Conservation (phyloP, 2,329 filamentous ascomycete genomes). For the Penicillium fuscoglaucum region DNA sequence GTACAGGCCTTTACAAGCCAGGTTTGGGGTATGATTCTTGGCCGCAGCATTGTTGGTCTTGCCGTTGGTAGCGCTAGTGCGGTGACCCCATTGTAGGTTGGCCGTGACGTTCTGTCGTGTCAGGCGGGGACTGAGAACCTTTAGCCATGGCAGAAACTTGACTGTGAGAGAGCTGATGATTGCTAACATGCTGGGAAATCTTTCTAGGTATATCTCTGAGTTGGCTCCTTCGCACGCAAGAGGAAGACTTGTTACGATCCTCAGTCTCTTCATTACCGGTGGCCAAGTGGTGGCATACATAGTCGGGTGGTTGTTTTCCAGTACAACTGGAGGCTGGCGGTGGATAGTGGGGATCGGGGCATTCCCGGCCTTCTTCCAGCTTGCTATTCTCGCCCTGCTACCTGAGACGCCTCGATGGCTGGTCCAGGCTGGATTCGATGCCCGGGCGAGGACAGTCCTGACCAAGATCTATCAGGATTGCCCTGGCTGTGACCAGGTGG, state of each 20-base stretch:
- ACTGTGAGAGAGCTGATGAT: not conserved
- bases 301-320: slow-evolving; percentile 72
- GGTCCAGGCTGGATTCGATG: slow-evolving; percentile 64
- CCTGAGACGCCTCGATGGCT: slow-evolving; percentile 90
- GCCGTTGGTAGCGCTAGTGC: slow-evolving; percentile 61
- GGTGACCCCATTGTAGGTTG: slow-evolving; percentile 68
- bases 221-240: slow-evolving; percentile 73
- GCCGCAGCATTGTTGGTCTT: slow-evolving; percentile 49
- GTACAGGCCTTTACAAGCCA: slow-evolving; percentile 43
- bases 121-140: not conserved
- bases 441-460: slow-evolving; percentile 66
- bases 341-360: slow-evolving; percentile 91
- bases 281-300: slow-evolving; percentile 89
- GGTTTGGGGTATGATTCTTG: slow-evolving; percentile 49
- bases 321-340: slow-evolving; percentile 69
- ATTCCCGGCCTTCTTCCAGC: slow-evolving; percentile 71
- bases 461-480: slow-evolving; percentile 60
- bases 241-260: slow-evolving; percentile 78
- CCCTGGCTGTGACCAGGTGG: slow-evolving; percentile 48
- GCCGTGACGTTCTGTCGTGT: not conserved
- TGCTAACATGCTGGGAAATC: not conserved
- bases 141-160: not conserved
- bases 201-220: slow-evolving; percentile 72
- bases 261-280: slow-evolving; percentile 78
- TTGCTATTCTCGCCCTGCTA: slow-evolving; percentile 67